Conservation (phyloP, 345 rosid species). For the Ceriops tagal region DNA sequence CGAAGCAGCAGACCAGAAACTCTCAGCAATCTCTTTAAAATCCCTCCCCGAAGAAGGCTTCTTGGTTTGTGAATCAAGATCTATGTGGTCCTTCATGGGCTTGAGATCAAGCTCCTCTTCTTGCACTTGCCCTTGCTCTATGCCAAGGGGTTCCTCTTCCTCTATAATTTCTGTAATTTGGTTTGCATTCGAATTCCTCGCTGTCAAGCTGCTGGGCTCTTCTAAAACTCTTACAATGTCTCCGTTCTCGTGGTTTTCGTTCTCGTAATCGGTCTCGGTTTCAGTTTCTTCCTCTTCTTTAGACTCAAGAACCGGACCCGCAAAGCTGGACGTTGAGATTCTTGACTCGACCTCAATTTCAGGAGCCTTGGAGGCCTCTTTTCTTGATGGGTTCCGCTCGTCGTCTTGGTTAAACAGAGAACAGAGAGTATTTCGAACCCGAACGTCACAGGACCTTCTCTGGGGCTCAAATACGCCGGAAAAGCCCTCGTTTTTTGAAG, state of each 20-base stretch:
- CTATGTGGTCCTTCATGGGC: constrained; percentile 90
- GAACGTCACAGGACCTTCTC: constrained; percentile 94
- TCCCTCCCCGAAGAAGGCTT: constrained; percentile 60
- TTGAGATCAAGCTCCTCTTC: constrained; percentile 49
- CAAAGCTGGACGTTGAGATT: constrained; percentile 42
- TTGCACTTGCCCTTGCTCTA: constrained; percentile 15
- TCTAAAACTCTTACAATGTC: constrained; percentile 37
- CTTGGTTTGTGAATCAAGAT: constrained; percentile 77
- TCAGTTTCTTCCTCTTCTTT: constrained; percentile 48
- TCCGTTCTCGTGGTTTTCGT: constrained; percentile 11
- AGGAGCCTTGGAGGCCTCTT: constrained; percentile 19
- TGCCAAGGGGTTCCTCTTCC: constrained; percentile 26
- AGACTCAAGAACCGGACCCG: constrained; percentile 40
- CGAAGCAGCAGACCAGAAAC: constrained; percentile 91
- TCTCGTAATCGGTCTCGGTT: constrained; percentile 28
- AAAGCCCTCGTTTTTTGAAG: constrained; percentile 83
- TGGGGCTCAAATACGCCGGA: constrained; percentile 86
- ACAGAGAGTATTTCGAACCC: constrained; percentile 77
- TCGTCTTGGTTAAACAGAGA: constrained; percentile 67
- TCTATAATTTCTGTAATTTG: constrained; percentile 53
- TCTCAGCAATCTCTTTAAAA: constrained; percentile 63
- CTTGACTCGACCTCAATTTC: constrained; percentile 38
- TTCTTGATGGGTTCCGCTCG: constrained; percentile 39
- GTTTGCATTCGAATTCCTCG: constrained; percentile 28
- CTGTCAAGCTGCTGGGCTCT: constrained; percentile 30